Evolutionary conservation across 345 rosid species (phyloP).

Genomic region (Citrus australasica): DNA sequence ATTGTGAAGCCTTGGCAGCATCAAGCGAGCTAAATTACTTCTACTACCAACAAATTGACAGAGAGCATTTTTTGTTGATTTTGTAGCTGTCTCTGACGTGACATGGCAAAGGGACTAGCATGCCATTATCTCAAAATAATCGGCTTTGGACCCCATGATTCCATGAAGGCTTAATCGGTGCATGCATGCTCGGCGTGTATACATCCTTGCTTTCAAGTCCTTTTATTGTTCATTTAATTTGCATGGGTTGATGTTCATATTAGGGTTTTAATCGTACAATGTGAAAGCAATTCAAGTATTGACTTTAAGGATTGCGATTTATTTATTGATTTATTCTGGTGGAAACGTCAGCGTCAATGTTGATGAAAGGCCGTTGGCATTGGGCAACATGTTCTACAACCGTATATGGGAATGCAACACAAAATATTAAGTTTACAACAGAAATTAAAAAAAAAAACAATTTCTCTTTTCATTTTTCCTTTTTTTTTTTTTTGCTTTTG

Average conservation of each 20-base stretch:
- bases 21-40: background rate
- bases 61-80: no score
- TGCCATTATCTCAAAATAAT: background rate
- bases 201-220: background rate
- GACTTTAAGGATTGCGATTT: background rate
- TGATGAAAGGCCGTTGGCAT: background rate
- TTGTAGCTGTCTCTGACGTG: background rate
- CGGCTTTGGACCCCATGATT: slow-evolving; percentile 6
- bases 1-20: background rate
- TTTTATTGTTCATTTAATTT: background rate
- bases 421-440: background rate
- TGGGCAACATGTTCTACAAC: background rate
- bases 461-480: no score
- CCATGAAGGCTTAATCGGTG: background rate
- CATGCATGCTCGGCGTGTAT: background rate
- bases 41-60: background rate
- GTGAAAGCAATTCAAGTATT: background rate
- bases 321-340: background rate
- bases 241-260: no score
- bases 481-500: no score
- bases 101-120: background rate
- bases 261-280: background rate
- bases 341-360: background rate
- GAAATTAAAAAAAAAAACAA: background rate
- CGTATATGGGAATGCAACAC: no score